Percentiles rank a stretch among this genome's conserved stretches.
These are phyloP conservation scores for Mitragyna speciosa DNA, from an alignment of 257 asterid genomes.

Conservation along the genomic window DNA sequence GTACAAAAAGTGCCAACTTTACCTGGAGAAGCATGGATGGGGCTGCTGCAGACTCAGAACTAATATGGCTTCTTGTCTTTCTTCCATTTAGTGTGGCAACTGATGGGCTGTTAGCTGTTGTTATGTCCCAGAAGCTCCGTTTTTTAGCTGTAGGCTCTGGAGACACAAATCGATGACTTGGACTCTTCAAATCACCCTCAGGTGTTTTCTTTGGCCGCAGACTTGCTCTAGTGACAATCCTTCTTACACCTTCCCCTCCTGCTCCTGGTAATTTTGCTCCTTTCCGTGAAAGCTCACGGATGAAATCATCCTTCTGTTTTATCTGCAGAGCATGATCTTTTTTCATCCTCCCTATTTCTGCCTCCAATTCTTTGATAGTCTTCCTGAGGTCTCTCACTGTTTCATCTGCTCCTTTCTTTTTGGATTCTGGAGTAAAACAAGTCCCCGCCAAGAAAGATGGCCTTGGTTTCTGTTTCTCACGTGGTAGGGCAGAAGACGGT, in stretches of 20 bases:
- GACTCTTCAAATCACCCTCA: constrained; percentile 41
- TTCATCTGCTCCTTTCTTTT: constrained; percentile 38
- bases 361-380: constrained; percentile 45
- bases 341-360: constrained; percentile 52
- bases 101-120: constrained; percentile 60
- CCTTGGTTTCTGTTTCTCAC: constrained; percentile 38
- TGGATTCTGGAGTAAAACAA: constrained; percentile 60
- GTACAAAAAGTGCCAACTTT: constrained; percentile 7
- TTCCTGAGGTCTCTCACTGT: constrained; percentile 33
- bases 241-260: constrained; percentile 28
- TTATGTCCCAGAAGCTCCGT: constrained; percentile 63
- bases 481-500: constrained; percentile 34
- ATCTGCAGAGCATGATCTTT: constrained; percentile 51
- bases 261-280: constrained; percentile 36
- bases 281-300: constrained; percentile 43
- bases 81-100: constrained; percentile 48
- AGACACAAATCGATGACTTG: constrained; percentile 44
- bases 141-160: constrained; percentile 61
- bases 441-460: constrained; percentile 45
- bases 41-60: constrained; percentile 36
- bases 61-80: constrained; percentile 58
- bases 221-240: constrained; percentile 38
- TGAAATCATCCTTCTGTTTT: constrained; percentile 46
- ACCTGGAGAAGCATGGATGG: constrained; percentile 74
- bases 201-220: constrained; percentile 34